These are phyloP conservation scores for Lentithecium fluviatile DNA, from an alignment of 495 filamentous ascomycete species.

Conservation along the genomic window DNA sequence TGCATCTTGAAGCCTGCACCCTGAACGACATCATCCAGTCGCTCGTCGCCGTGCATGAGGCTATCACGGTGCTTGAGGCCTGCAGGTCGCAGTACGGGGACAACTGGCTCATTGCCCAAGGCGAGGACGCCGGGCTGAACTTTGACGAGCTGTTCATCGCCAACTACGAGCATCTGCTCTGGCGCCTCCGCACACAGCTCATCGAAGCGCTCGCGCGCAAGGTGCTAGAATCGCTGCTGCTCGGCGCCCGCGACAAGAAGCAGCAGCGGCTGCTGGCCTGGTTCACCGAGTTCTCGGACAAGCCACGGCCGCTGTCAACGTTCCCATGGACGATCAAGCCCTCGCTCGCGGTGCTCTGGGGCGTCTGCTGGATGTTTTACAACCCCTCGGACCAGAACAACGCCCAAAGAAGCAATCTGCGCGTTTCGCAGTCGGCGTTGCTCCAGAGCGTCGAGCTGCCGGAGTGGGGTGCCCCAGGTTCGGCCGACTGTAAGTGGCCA, in stretches of 20 bases:
- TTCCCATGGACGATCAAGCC: constrained; percentile 56
- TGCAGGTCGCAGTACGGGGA: constrained; percentile 19
- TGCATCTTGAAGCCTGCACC: constrained; percentile 18
- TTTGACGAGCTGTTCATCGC: constrained; percentile 35
- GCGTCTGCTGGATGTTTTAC: constrained; percentile 59
- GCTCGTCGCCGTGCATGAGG: constrained; percentile 20
- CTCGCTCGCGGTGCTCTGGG: constrained; percentile 54
- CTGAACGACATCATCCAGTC: constrained; percentile 15
- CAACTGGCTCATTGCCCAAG: constrained; percentile 28
- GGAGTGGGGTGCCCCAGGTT: constrained; percentile 14
- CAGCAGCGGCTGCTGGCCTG: constrained; percentile 31
- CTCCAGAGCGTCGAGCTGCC: constrained; percentile 15
- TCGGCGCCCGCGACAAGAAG: constrained; percentile 16
- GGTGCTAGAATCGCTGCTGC: constrained; percentile 27
- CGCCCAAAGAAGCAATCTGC: constrained; percentile 5
- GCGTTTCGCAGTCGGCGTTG: constrained; percentile 19
- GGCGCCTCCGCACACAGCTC: constrained; percentile 25
- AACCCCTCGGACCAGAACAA: constrained; percentile 2
- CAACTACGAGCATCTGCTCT: constrained; percentile 37
- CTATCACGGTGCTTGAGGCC: constrained; percentile 14
- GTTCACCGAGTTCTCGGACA: constrained; percentile 45
- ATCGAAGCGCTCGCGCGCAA: constrained; percentile 23
- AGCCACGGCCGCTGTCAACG: constrained; percentile 49
- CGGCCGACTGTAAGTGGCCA: constrained; percentile 27
- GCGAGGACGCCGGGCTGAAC: constrained; percentile 21